Evolutionary conservation across 257 asterid species (phyloP).

Genomic region (Capsicum chinense): DNA sequence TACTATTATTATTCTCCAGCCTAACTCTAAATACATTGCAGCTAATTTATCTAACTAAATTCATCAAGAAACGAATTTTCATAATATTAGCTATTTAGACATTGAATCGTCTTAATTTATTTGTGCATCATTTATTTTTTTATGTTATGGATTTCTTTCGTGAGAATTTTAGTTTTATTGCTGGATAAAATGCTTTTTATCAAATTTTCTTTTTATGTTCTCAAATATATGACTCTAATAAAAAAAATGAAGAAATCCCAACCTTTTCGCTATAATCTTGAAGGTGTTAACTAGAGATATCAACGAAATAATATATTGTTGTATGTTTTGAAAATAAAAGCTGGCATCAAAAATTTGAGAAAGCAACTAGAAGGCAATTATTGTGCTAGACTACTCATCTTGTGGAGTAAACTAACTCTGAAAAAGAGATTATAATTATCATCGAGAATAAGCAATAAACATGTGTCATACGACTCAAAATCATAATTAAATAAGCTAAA

Average conservation of each 20-base stretch:
- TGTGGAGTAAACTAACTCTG: background rate
- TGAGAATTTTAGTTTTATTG: background rate
- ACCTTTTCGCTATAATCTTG: too few species aligned
- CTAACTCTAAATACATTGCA: too few species aligned
- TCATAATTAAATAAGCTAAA: background rate
- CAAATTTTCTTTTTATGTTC: background rate
- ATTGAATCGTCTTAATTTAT: too few species aligned
- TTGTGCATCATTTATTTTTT: too few species aligned
- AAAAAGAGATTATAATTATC: background rate
- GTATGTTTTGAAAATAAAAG: background rate
- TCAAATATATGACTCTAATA: background rate
- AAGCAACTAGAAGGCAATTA: background rate
- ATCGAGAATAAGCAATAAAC: background rate
- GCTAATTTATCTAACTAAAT: too few species aligned
- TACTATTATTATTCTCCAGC: too few species aligned
- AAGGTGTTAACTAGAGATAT: too few species aligned
- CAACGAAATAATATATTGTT: too few species aligned
- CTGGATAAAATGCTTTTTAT: background rate
- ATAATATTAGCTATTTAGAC: too few species aligned
- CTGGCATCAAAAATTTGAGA: background rate
- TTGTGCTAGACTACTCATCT: background rate
- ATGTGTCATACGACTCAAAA: background rate
- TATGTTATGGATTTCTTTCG: background rate
- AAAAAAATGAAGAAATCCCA: too few species aligned
- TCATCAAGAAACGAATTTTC: too few species aligned